These are phyloP conservation scores for Eudorina sp. DNA, from an alignment of 139 green algal species.

Conservation along the genomic window DNA sequence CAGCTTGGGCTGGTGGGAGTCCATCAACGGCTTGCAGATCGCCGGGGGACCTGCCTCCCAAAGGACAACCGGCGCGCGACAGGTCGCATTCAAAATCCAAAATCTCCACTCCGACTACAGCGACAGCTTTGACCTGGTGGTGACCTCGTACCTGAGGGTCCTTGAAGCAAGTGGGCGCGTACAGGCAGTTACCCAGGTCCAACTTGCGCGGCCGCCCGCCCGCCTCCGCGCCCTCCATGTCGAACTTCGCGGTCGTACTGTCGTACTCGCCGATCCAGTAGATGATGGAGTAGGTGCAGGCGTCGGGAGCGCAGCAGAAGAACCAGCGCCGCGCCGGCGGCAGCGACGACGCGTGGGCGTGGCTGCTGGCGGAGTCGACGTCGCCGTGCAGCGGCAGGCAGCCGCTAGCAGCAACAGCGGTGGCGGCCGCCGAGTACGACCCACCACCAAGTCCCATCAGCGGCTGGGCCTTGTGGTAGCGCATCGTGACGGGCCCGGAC, in stretches of 20 bases:
- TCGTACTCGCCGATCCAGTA: slow-evolving; percentile 65
- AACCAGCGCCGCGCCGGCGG: slow-evolving; percentile 47
- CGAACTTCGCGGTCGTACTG: slow-evolving; percentile 17
- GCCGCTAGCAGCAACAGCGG: background rate
- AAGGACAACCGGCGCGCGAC: too few species aligned
- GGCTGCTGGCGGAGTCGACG: slow-evolving; percentile 7
- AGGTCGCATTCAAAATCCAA: too few species aligned
- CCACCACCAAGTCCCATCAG: background rate
- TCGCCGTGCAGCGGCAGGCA: slow-evolving; percentile 33
- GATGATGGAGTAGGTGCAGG: slow-evolving; percentile 64
- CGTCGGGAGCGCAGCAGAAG: slow-evolving; percentile 60
- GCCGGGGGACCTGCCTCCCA: too few species aligned
- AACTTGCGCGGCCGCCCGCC: slow-evolving; percentile 63
- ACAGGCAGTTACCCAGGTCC: slow-evolving; percentile 70
- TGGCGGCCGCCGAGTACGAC: background rate
- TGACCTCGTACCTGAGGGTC: slow-evolving; percentile 51
- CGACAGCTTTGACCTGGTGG: background rate
- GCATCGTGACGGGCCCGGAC: slow-evolving; percentile 14
- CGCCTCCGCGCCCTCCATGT: slow-evolving; percentile 31
- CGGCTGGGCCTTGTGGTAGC: slow-evolving; percentile 45
- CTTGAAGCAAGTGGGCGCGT: slow-evolving; percentile 64
- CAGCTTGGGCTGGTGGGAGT: too few species aligned
- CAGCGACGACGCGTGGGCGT: slow-evolving; percentile 1
- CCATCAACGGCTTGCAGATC: too few species aligned
- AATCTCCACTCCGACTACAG: background rate